These are phyloP conservation scores for Aspergillus ruber DNA, from an alignment of 2,329 filamentous ascomycete species.

Conservation along the genomic window DNA sequence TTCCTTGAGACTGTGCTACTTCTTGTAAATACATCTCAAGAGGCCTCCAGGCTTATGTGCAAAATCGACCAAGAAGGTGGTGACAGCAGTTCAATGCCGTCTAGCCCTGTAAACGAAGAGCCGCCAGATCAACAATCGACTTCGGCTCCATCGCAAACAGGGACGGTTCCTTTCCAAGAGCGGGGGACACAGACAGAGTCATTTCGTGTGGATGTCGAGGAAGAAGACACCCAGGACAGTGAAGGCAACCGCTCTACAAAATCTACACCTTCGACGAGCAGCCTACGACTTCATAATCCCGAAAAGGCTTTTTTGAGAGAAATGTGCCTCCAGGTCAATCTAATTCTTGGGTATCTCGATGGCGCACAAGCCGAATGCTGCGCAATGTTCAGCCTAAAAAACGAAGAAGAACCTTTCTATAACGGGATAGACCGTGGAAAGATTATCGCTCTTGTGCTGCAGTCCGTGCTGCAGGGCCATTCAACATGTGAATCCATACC, in stretches of 20 bases:
- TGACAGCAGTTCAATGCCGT: no score
- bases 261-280: not conserved
- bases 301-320: not conserved
- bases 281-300: not conserved
- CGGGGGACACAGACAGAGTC: not conserved
- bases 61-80: no score
- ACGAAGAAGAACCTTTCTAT: not conserved
- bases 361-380: slow-evolving; percentile 1
- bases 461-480: slow-evolving; percentile 1
- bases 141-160: not conserved
- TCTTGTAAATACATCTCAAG: not conserved
- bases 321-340: not conserved
- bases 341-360: not conserved
- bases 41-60: not conserved
- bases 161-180: not conserved
- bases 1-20: slow-evolving; percentile 1
- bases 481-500: not conserved
- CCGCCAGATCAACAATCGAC: not conserved
- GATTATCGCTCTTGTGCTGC: not conserved
- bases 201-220: no score
- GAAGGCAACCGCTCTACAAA: no score
- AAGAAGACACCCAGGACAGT: no score
- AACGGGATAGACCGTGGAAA: slow-evolving; percentile 1
- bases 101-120: no score
- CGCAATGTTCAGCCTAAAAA: not conserved